Evolutionary conservation across 148 eudicot species (phyloP), one percentile per base, ranked within the genome.

Genomic region (Diospyros kaki): DNA sequence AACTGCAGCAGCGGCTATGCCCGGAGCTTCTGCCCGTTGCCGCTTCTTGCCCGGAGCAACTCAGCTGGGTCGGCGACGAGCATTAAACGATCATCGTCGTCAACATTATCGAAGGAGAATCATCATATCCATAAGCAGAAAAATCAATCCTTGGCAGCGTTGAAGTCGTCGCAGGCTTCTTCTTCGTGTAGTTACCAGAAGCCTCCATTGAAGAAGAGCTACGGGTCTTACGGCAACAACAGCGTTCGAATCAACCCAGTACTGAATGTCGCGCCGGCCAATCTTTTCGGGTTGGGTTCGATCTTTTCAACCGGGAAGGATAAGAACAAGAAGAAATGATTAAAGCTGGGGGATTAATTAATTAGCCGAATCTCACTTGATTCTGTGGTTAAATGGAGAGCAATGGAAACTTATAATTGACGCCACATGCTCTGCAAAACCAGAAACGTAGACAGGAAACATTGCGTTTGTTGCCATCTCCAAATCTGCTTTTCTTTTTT

Each of bases 151-250:
- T 42, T 43, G 6, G 43, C 75, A 56, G 18, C 60, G 64, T 70
- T 71, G 14, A 40, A 60, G 58, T 72, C 79, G 15, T 68, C 72
- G 53, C 9, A 38, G 10, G 5, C 8, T 51, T 5, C 43, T 3
- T 13, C 59, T 45, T 43, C 61, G n/a, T 58, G 58, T 43, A 9
- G 66, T 38, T 66, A 83, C 65, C 91, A 86, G 73, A 94, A 85
- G 64, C 98, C 97, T 28, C 98, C 98, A 53, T 78, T 92, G 87
- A 92, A 86, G 90, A 94, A 92, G 83, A 82, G 68, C 73, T 83
- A 77, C 52, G 60, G 69, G 12, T 42, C 51, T 45, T 41, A 81
- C 6, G 84, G 89, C 5, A 78, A 76, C 51, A 85, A 75, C 53
- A 84, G 88, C 2, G 74, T 83, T 28, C 59, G 78, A 40, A 77